These are phyloP conservation scores for Polygonum maritimum DNA, from an alignment of 148 eudicot genomes.

Conservation along the genomic window DNA sequence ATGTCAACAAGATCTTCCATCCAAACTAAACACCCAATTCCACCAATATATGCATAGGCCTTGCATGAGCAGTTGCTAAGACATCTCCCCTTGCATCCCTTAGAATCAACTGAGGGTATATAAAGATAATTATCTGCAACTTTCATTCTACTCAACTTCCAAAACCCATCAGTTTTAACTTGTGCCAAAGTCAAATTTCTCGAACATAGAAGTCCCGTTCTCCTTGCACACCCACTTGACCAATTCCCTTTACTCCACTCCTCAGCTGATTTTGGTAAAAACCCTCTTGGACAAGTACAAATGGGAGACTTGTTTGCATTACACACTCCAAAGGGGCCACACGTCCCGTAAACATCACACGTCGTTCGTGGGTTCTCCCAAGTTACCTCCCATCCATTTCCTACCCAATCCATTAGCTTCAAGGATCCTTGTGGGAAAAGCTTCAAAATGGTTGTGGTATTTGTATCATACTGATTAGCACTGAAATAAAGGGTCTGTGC, in stretches of 20 bases:
- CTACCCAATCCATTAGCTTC: background rate
- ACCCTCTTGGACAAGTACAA: constrained; percentile 48
- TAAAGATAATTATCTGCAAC: constrained; percentile 17
- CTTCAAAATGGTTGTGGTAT: background rate
- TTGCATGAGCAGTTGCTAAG: constrained; percentile 12
- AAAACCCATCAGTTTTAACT: constrained; percentile 27
- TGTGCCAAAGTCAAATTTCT: constrained; percentile 4
- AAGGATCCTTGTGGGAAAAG: constrained; percentile 15
- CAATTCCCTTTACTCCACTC: constrained; percentile 47
- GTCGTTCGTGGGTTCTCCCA: constrained; percentile 9
- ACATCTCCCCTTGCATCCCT: constrained; percentile 15
- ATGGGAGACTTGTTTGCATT: constrained; percentile 23
- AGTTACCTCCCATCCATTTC: constrained; percentile 17
- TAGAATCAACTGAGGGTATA: background rate
- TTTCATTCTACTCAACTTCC: constrained; percentile 21
- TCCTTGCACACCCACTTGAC: constrained; percentile 42
- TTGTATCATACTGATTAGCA: background rate
- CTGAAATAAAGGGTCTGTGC: constrained; percentile 10
- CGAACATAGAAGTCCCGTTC: constrained; percentile 26
- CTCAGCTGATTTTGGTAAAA: constrained; percentile 22
- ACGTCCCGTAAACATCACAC: constrained; percentile 41
- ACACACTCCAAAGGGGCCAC: constrained; percentile 58
- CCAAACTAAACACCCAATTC: constrained; percentile 18
- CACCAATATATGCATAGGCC: background rate
- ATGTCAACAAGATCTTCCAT: constrained; percentile 23